Conservation (phyloP, 2,329 filamentous ascomycete genomes). For the Aureobasidium namibiae region DNA sequence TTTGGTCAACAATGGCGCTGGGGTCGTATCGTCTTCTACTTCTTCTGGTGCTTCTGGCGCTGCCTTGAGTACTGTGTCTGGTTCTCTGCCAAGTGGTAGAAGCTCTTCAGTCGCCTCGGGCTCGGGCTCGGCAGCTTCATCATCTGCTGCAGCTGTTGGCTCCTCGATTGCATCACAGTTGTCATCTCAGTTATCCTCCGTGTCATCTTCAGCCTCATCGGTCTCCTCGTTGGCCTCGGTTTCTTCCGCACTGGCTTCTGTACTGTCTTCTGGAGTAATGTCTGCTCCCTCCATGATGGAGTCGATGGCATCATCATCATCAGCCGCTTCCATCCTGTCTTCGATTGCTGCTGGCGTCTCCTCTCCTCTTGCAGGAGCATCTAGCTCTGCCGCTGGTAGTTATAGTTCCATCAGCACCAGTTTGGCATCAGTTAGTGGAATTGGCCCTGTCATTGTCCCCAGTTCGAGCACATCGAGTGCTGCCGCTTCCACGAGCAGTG, state of each 20-base stretch:
- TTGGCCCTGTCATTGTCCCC: conserved; percentile 2
- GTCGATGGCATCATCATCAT: conserved; percentile 2
- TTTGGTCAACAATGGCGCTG: neutral
- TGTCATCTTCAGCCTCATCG: neutral
- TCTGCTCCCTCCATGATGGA: neutral
- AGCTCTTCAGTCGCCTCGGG: neutral
- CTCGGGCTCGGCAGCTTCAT: neutral
- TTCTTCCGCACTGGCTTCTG: neutral
- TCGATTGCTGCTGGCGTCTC: neutral
- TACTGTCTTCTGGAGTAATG: neutral
- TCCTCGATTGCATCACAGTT: neutral
- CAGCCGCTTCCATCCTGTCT: neutral
- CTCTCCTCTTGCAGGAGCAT: neutral
- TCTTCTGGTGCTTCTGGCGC: neutral
- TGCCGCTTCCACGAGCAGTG: neutral
- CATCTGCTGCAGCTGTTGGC: neutral
- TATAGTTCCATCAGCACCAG: neutral
- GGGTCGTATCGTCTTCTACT: neutral
- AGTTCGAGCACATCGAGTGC: neutral
- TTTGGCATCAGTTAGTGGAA: neutral
- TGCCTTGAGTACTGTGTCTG: neutral
- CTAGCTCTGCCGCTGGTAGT: neutral
- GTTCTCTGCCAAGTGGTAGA: neutral
- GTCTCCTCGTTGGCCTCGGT: neutral
- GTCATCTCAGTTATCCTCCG: neutral